Evolutionary conservation across 2,329 filamentous ascomycete species (phyloP).

Genomic region (Zymoseptoria ardabiliae): DNA sequence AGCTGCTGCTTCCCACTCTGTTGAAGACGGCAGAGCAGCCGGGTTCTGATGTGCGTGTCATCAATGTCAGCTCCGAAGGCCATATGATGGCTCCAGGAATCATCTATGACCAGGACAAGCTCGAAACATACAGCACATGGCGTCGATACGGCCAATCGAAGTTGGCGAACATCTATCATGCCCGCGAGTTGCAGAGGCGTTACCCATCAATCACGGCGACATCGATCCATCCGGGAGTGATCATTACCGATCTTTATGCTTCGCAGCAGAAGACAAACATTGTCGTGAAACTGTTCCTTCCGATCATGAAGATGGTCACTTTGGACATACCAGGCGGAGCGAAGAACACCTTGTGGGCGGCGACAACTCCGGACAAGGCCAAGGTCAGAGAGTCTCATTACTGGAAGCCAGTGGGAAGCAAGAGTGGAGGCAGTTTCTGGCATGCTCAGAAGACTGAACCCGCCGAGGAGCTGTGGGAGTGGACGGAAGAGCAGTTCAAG

Average conservation of each 20-base stretch:
- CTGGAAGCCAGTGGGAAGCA: conserved; percentile 20
- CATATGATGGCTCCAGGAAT: conserved; percentile 23
- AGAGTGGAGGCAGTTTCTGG: conserved; percentile 16
- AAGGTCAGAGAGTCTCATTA: conserved; percentile 16
- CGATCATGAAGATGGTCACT: conserved; percentile 10
- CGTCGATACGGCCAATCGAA: conserved; percentile 56
- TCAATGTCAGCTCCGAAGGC: conserved; percentile 36
- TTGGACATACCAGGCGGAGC: conserved; percentile 19
- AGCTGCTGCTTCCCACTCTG: conserved; percentile 39
- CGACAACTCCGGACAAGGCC: conserved; percentile 15
- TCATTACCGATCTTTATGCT: conserved; percentile 50
- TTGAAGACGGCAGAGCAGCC: conserved; percentile 32
- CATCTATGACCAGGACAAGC: conserved; percentile 30
- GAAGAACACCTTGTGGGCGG: conserved; percentile 25
- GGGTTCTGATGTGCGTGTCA: conserved; percentile 38
- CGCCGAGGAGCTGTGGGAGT: conserved; percentile 34
- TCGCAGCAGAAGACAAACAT: conserved; percentile 10
- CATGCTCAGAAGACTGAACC: conserved; percentile 19
- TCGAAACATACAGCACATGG: conserved; percentile 28
- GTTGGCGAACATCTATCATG: conserved; percentile 53
- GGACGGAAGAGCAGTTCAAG: conserved; percentile 27
- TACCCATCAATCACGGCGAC: conserved; percentile 56
- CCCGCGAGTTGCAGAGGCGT: conserved; percentile 51
- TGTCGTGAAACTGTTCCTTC: conserved; percentile 3
- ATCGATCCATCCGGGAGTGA: conserved; percentile 56